Evolutionary conservation across 148 eudicot genomes (phyloP).

Genomic region (Oxyria digyna): DNA sequence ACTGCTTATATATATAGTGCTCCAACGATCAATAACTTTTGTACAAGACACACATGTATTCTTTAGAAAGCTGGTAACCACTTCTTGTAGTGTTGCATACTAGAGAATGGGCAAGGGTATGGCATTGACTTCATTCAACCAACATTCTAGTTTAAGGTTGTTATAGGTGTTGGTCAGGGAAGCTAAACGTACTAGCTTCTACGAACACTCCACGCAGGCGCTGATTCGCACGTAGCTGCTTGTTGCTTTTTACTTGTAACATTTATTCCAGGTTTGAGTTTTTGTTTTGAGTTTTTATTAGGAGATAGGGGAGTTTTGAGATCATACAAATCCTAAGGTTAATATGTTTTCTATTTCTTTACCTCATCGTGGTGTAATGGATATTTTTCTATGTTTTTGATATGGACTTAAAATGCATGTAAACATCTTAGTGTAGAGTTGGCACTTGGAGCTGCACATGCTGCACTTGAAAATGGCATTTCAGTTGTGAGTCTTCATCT

Average conservation of each 20-base stretch:
- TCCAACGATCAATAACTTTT: not conserved
- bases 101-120: no score
- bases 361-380: not conserved
- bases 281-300: not conserved
- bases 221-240: no score
- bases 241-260: no score
- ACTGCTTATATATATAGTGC: not conserved
- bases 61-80: not conserved
- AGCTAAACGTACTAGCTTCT: no score
- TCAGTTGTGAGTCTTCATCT: slow-evolving; percentile 41
- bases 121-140: no score
- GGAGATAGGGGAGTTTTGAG: not conserved
- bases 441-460: slow-evolving; percentile 74
- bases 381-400: not conserved
- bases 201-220: no score
- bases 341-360: not conserved
- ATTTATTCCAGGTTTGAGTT: no score
- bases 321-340: not conserved
- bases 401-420: not conserved
- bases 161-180: no score
- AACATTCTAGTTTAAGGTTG: no score
- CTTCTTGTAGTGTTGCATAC: not conserved
- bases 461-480: slow-evolving; percentile 63
- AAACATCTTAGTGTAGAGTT: slow-evolving; percentile 43
- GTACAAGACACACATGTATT: not conserved